phyloP scores from a whole-genome alignment of 2,329 filamentous ascomycete species.

The Curvularia eragrostidis region DNA sequence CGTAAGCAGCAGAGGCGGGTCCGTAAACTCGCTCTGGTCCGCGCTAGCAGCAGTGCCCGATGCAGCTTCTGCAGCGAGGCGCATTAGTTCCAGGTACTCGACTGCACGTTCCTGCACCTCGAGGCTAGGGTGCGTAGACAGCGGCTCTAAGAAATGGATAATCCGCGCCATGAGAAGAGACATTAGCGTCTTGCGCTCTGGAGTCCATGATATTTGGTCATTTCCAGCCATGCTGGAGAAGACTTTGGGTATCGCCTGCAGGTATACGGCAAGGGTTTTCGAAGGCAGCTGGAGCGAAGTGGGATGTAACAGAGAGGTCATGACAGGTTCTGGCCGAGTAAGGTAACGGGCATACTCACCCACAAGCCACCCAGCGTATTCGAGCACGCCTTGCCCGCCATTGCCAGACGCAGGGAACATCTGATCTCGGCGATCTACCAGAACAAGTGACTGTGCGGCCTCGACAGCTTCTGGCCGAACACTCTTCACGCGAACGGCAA shows the following conservation, averaged over 20 bases:
- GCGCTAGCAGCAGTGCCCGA: conserved; percentile 65
- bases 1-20: conserved; percentile 83
- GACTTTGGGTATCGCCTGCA: conserved; percentile 87
- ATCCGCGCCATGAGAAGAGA: conserved; percentile 82
- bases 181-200: conserved; percentile 74
- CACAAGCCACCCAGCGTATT: conserved; percentile 80
- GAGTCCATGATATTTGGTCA: conserved; percentile 71
- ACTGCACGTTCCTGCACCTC: conserved; percentile 96
- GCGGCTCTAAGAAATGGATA: conserved; percentile 78
- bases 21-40: conserved; percentile 71
- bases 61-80: conserved; percentile 82
- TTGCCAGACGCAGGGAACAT: conserved; percentile 60
- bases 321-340: conserved; percentile 70
- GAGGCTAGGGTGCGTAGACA: conserved; percentile 81
- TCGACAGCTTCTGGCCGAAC: conserved; percentile 80
- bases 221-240: conserved; percentile 75
- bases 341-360: conserved; percentile 86
- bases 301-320: conserved; percentile 76
- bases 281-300: conserved; percentile 65
- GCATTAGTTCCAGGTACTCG: conserved; percentile 88
- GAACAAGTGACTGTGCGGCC: conserved; percentile 78
- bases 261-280: conserved; percentile 74
- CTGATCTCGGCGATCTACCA: conserved; percentile 66
- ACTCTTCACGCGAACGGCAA: conserved; percentile 88
- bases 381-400: conserved; percentile 69